A percentile compares a stretch with the other conserved stretches of the same genome.
These are phyloP conservation scores for Umbelopsis isabellina DNA, from an alignment of 192 early-diverging fungal genomes.

Conservation along the genomic window DNA sequence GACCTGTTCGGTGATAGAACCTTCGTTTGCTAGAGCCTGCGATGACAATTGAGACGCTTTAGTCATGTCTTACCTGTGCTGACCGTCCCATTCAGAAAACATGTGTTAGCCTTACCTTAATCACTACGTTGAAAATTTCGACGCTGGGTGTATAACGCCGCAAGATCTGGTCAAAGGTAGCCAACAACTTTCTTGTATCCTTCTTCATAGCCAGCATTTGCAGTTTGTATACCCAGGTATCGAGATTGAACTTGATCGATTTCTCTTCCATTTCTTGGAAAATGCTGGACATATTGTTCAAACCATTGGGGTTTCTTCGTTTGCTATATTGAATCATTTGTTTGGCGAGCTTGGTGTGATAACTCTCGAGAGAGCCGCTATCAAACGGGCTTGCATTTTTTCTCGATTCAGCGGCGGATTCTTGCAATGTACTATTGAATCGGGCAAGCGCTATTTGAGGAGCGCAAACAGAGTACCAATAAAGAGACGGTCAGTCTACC, in stretches of 20 bases:
- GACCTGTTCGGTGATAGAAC: neutral
- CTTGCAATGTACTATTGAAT: conserved; percentile 6
- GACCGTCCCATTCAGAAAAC: neutral
- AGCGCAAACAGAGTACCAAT: neutral
- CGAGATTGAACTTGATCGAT: neutral
- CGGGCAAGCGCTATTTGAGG: neutral
- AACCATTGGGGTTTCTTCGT: neutral
- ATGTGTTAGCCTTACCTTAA: conserved; percentile 32
- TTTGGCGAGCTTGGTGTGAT: conserved; percentile 2
- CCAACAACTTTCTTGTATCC: conserved; percentile 10
- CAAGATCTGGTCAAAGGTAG: conserved; percentile 31
- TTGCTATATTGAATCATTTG: neutral
- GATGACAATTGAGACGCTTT: neutral
- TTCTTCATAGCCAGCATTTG: neutral
- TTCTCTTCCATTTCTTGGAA: conserved; percentile 9
- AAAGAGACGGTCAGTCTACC: neutral
- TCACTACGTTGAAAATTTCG: conserved; percentile 42
- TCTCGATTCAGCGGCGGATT: neutral
- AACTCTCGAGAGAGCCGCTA: neutral
- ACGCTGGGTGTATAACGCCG: conserved; percentile 42
- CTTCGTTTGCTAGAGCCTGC: conserved; percentile 6
- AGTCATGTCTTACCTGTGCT: neutral
- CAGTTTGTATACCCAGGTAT: conserved; percentile 1
- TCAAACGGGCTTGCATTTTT: neutral
- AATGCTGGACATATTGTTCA: neutral